Conservation (phyloP, 768 basidiomycete species). For the Clathrus columnatus region DNA sequence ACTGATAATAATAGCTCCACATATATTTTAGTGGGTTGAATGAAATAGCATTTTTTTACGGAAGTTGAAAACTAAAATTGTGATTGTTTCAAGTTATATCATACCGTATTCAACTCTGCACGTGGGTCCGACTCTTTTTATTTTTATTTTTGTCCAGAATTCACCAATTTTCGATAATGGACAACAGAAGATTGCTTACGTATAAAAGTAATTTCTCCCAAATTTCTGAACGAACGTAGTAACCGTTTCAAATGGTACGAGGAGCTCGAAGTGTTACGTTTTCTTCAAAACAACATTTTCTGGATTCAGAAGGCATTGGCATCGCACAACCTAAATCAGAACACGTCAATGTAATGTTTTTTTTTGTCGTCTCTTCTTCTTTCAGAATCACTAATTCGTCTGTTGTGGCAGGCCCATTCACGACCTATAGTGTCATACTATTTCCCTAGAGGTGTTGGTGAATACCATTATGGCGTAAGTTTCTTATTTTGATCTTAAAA, state of each 20-base stretch:
- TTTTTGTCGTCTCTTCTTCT: background rate
- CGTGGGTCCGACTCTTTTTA: too few species aligned
- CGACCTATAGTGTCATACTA: conserved; percentile 93
- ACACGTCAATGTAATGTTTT: conserved; percentile 52
- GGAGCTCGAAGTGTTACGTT: conserved; percentile 36
- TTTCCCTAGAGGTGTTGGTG: conserved; percentile 87
- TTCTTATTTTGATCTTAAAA: background rate
- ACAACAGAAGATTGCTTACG: too few species aligned
- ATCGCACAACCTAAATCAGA: conserved; percentile 75
- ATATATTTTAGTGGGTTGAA: too few species aligned
- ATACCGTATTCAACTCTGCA: too few species aligned
- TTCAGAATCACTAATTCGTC: background rate
- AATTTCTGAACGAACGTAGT: background rate
- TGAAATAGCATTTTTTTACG: too few species aligned
- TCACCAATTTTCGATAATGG: too few species aligned
- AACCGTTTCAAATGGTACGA: conserved; percentile 4
- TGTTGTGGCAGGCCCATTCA: conserved; percentile 53
- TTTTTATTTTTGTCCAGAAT: too few species aligned
- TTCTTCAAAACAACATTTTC: conserved; percentile 66
- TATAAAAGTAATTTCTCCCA: too few species aligned
- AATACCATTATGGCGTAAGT: conserved; percentile 92
- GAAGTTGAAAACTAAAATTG: too few species aligned
- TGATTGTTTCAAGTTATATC: too few species aligned
- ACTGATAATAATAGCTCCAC: too few species aligned
- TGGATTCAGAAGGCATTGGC: conserved; percentile 62